phyloP scores from a whole-genome alignment of 228 moss, liverwort and hornwort species.

The Sphagnum fallax region DNA sequence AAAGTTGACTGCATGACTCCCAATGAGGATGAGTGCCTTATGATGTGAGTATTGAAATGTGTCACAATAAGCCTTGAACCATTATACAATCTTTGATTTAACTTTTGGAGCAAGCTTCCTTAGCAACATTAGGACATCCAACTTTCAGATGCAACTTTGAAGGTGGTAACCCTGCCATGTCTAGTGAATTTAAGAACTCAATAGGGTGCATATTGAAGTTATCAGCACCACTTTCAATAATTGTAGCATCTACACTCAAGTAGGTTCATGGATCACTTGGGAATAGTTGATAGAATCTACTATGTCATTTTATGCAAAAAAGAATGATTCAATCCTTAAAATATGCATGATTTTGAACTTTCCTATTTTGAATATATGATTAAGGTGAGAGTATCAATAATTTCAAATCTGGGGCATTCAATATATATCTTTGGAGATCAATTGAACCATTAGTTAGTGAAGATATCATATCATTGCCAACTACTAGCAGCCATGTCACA shows the following conservation, averaged over 20 bases:
- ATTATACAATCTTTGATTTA: no score
- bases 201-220: background rate
- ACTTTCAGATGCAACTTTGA: background rate
- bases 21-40: no score
- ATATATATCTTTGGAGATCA: no score
- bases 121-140: background rate
- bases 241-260: background rate
- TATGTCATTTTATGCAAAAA: background rate
- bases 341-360: background rate
- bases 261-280: background rate
- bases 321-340: background rate
- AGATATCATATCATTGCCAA: background rate
- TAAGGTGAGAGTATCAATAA: no score
- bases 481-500: background rate
- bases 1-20: no score
- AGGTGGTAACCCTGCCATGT: background rate
- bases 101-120: no score
- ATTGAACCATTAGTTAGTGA: no score
- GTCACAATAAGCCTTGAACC: no score
- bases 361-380: background rate
- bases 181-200: conserved; percentile 2
- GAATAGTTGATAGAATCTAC: background rate
- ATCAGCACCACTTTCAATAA: background rate
- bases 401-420: no score
- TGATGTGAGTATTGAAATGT: no score